Evolutionary conservation across 2,329 filamentous ascomycete genomes (phyloP).

Genomic region (Exophiala lecanii-corni): DNA sequence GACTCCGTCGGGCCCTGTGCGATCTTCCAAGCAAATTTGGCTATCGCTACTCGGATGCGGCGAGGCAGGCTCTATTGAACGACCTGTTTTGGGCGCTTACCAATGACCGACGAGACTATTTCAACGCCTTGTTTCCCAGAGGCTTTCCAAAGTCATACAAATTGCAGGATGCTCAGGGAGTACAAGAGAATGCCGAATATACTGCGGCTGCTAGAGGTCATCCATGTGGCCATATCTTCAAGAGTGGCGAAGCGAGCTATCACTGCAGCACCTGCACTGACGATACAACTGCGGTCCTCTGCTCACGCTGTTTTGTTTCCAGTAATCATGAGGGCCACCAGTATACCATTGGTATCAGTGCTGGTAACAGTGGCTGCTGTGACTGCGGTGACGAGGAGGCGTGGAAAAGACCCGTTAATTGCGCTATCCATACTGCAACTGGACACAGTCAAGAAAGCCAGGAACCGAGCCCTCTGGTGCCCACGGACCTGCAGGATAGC

Average conservation of each 20-base stretch:
- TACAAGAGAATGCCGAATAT: slow-evolving; percentile 91
- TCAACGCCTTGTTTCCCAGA: slow-evolving; percentile 76
- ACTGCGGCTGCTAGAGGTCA: slow-evolving; percentile 86
- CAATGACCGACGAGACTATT: slow-evolving; percentile 66
- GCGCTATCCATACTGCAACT: slow-evolving; percentile 81
- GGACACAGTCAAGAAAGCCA: slow-evolving; percentile 50
- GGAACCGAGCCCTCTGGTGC: slow-evolving; percentile 53
- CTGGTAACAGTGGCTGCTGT: slow-evolving; percentile 91
- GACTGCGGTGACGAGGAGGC: slow-evolving; percentile 96
- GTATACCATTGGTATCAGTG: slow-evolving; percentile 80
- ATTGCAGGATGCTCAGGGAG: slow-evolving; percentile 80
- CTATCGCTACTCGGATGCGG: slow-evolving; percentile 70
- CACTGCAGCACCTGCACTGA: slow-evolving; percentile 88
- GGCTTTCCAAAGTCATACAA: slow-evolving; percentile 67
- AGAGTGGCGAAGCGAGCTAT: slow-evolving; percentile 87
- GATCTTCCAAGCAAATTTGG: slow-evolving; percentile 68
- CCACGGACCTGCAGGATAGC: slow-evolving; percentile 68
- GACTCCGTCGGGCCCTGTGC: slow-evolving; percentile 77
- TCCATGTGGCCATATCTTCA: slow-evolving; percentile 96
- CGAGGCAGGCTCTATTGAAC: slow-evolving; percentile 66
- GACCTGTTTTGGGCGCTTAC: slow-evolving; percentile 85
- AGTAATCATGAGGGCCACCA: slow-evolving; percentile 93
- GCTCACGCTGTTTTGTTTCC: slow-evolving; percentile 87
- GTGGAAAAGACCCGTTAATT: slow-evolving; percentile 82
- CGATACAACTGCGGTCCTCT: slow-evolving; percentile 93